Conservation (phyloP, 1,284 basidiomycete species). For the Kalmanozyma brasiliensis region DNA sequence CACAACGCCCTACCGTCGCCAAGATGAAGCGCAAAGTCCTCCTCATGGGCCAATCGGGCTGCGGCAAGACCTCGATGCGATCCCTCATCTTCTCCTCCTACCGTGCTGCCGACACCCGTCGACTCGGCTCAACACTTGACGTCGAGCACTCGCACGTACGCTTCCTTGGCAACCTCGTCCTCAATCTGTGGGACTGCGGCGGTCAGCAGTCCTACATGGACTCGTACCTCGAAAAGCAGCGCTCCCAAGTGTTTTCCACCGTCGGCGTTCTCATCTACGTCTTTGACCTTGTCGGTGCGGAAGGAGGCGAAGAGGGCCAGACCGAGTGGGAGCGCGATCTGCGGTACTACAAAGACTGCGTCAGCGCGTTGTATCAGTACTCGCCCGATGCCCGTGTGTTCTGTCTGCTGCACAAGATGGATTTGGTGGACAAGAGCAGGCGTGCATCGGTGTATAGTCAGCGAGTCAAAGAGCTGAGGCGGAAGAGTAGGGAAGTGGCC, state of each 20-base stretch:
- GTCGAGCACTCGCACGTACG: conserved; percentile 97
- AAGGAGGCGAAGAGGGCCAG: conserved; percentile 52
- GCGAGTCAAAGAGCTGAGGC: conserved; percentile 56
- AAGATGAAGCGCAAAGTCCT: conserved; percentile 59
- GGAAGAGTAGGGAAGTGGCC: conserved; percentile 53
- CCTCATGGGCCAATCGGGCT: conserved; percentile 69
- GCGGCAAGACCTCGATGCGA: conserved; percentile 90
- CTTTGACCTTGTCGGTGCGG: conserved; percentile 78
- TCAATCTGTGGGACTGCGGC: conserved; percentile 96
- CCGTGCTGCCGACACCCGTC: conserved; percentile 86
- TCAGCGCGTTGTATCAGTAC: conserved; percentile 56
- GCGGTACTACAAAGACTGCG: conserved; percentile 63
- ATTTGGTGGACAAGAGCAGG: conserved; percentile 74
- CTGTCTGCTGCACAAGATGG: conserved; percentile 97
- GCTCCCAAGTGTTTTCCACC: conserved; percentile 90
- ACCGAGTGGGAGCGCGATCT: conserved; percentile 72
- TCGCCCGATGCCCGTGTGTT: conserved; percentile 81
- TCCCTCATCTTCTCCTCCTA: conserved; percentile 98
- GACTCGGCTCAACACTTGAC: conserved; percentile 94
- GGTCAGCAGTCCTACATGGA: conserved; percentile 98
- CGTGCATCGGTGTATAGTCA: conserved; percentile 75
- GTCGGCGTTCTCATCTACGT: conserved; percentile 98
- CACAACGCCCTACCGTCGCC: background rate
- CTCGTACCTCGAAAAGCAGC: conserved; percentile 88
- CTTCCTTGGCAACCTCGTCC: conserved; percentile 92